These are phyloP conservation scores for Tolypocladium album DNA, from an alignment of 2,329 filamentous ascomycete genomes.

Conservation along the genomic window DNA sequence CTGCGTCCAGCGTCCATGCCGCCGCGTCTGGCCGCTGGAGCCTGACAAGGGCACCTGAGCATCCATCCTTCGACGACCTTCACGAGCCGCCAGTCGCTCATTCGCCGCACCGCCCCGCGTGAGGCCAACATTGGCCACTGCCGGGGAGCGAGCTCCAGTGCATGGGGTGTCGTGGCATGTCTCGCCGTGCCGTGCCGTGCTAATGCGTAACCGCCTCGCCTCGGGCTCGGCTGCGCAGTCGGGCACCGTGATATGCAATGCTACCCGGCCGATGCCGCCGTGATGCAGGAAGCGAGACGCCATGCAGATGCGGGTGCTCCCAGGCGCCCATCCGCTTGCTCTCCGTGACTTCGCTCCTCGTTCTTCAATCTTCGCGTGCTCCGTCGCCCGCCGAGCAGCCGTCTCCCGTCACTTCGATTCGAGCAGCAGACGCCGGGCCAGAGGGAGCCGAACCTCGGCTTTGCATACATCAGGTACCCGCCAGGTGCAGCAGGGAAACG, in stretches of 20 bases:
- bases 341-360: not conserved
- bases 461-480: not conserved
- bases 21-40: not conserved
- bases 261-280: not conserved
- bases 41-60: not conserved
- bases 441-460: not conserved
- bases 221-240: not conserved
- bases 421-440: not conserved
- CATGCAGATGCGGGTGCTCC: not conserved
- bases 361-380: not conserved
- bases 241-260: not conserved
- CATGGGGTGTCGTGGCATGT: not conserved
- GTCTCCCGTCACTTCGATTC: not conserved
- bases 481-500: not conserved
- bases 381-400: not conserved
- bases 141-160: not conserved
- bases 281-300: not conserved
- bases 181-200: not conserved
- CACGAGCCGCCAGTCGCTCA: not conserved
- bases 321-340: not conserved
- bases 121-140: not conserved
- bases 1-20: not conserved
- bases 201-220: not conserved
- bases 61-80: not conserved
- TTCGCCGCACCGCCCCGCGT: not conserved